Base-by-base conservation (phyloP, 2,329 filamentous ascomycete genomes). In the Teratosphaeria zuluensis region DNA sequence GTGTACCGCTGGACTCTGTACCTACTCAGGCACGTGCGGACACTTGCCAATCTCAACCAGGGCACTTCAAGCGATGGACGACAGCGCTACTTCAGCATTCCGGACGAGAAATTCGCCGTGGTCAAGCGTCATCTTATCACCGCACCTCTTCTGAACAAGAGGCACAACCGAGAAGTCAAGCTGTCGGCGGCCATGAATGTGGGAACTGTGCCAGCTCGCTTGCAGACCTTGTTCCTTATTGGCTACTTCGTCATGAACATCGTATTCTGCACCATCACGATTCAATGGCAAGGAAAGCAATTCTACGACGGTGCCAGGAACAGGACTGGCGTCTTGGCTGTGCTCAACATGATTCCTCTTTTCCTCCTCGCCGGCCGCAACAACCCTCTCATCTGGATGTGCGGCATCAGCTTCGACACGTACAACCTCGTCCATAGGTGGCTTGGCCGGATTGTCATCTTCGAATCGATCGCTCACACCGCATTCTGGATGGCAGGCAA, bases 391-490 rank as follows among this genome's bases (percentile, higher is more conserved):
- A 90, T 92, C 69, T 78, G 78, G 61, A 77, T 88, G 64, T 79
- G 89, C 56, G 84, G 84, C 61, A 84, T 92, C 63, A 89, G 86
- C 3, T 92, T 91, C 72, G 88, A 92, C 72, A 90, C 87, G 0
- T 91, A 89, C 79, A 92, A 92, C 75, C 75, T 92, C 61, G 78
- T 92, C 59, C 88, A 92, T 73, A 83, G 89, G 62, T 92, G 88
- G 88, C 81, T 90, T 62, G 88, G 88, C 65, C 84, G 88, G 46
- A 89, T 91, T 60, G 86, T 88, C 30, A 80, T 87, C 19, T 74
- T 89, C 14, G 87, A 92, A 71, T 79, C 84, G 9, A 65, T 91
- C 48, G 77, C 81, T 32, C 88, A 92, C 73, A 84, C 82, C 1
- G 68, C 84, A 46, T 81, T 85, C 56, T 89, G 79, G 73, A 79